Percentiles rank a stretch among this genome's conserved stretches.
Conservation (phyloP, 176 grass and related monocot genomes). For the Thalia dealbata region DNA sequence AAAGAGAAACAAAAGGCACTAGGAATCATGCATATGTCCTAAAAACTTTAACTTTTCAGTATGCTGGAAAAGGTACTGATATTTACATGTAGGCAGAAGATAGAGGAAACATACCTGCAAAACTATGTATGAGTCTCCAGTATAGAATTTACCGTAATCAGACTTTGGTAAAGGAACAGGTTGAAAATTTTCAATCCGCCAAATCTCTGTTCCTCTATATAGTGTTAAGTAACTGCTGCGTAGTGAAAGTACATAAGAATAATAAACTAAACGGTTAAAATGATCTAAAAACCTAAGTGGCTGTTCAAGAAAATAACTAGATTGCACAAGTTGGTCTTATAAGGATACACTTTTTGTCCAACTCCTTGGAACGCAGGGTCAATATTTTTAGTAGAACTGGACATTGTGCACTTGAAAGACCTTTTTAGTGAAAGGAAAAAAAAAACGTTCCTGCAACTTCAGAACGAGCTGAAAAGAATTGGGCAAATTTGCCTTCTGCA, state of each 20-base stretch:
- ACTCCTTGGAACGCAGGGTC: constrained; percentile 67
- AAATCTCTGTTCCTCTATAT: constrained; percentile 88
- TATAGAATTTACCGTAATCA: constrained; percentile 87
- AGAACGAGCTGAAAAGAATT: neutral
- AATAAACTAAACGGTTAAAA: neutral
- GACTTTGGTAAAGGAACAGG: constrained; percentile 73
- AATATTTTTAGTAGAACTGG: constrained; percentile 35
- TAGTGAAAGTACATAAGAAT: neutral
- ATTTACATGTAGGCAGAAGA: neutral
- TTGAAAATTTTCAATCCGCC: constrained; percentile 90
- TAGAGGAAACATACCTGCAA: constrained; percentile 44
- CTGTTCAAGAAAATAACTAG: neutral
- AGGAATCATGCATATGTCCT: neutral
- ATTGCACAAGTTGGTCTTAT: neutral
- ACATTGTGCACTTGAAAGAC: constrained; percentile 25
- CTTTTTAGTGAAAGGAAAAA: neutral
- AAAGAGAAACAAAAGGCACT: neutral
- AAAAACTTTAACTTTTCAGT: neutral
- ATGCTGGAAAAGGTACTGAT: neutral
- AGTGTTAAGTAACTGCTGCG: constrained; percentile 31
- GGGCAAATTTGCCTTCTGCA: neutral
- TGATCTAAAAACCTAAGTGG: neutral
- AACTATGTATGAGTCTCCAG: constrained; percentile 94
- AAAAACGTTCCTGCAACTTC: neutral
- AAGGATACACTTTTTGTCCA: constrained; percentile 71